Evolutionary conservation across 305 asterid species (phyloP), one percentile per base, ranked within the genome.

Genomic region (Fraxinus latifolia): DNA sequence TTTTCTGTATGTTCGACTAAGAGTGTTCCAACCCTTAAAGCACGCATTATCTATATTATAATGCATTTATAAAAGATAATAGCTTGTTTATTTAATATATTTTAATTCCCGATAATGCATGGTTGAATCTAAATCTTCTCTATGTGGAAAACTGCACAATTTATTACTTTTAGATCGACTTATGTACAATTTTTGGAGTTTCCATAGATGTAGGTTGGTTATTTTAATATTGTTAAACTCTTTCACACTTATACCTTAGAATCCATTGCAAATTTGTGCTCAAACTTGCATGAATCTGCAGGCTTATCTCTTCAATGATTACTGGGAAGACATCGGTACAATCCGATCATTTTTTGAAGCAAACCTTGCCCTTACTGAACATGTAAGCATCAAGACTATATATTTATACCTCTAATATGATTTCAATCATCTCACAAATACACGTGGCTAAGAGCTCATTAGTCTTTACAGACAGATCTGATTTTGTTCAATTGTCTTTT

Each of bases 261-360:
- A 11, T 29, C 37, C 37, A 70, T 70, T 5, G 42, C 3, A 70
- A 14, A 5, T 67, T 12, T 67, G 17, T 67, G 7, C 33, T 67
- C 36, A 67, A 84, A 77, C 36, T 12, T 29, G 65, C 29, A 33
- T 42, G n/a, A n/a, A 23, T 78, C 85, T 87, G 89, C 93, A 93
- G 98, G 98, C 98, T 80, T 91, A 92, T 85, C 86, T 94, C 80
- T 95, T 94, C 82, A 94, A 95, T 37, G 96, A 93, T 86, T 95
- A 95, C 87, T 95, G 99, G 99, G 99, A 95, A 92, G 99, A 95
- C 86, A 94, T 93, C 2, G 99, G 99, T 77, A 95, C 99, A n/a
- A 95, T 95, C 85, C 89, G 95, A 74, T 95, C 99, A 77, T 95
- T 95, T 82, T 95, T 94, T 73, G 96, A 94, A 85, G 98, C 99